Percentiles rank a stretch among this genome's conserved stretches.
phyloP scores from a whole-genome alignment of 257 asterid genomes.

The Solanum clarkiae region DNA sequence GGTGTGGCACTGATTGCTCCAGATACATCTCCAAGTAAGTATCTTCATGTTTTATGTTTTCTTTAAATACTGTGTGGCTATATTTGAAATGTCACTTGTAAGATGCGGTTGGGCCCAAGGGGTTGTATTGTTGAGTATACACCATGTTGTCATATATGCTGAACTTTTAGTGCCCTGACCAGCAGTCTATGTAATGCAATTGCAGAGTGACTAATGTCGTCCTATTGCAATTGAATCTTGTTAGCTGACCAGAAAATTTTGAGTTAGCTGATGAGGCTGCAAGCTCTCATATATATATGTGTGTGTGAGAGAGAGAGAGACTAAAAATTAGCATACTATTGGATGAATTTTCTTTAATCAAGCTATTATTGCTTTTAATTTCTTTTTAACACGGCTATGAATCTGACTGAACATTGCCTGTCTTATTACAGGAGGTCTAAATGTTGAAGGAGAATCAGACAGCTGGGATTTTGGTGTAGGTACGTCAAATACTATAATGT shows the following conservation, averaged over 20 bases:
- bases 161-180: not conserved
- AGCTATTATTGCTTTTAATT: not conserved
- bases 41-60: not conserved
- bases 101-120: not conserved
- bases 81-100: not conserved
- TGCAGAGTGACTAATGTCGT: not conserved
- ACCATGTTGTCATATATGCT: not conserved
- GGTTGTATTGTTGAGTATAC: not conserved
- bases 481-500: constrained; percentile 9
- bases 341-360: not conserved
- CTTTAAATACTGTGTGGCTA: not conserved
- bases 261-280: not conserved
- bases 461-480: constrained; percentile 99
- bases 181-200: not conserved
- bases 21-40: constrained; percentile 93
- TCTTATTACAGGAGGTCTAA: constrained; percentile 71
- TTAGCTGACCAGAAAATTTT: not conserved
- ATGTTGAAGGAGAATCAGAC: constrained; percentile 92
- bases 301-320: too few species aligned
- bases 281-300: not conserved
- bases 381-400: not conserved
- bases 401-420: not conserved
- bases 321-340: not conserved
- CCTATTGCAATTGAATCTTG: not conserved
- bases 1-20: constrained; percentile 64